Conservation (phyloP, 306 rosid genomes). For the Senna tora region DNA sequence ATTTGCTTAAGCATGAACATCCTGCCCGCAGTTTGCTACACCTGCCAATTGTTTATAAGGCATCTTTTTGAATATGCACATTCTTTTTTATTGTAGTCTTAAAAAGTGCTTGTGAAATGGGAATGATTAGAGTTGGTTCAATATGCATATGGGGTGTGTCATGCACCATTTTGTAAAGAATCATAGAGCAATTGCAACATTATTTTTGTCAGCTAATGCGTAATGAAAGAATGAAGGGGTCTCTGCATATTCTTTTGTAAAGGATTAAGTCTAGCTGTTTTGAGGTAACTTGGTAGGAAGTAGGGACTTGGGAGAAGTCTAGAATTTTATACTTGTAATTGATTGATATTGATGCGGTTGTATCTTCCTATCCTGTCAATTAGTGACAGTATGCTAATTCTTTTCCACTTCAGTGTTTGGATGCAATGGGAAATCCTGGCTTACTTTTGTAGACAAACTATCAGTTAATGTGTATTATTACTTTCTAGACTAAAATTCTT, state of each 20-base stretch:
- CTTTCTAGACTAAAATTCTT: too few relatives aligned
- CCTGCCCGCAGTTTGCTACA: slow-evolving; percentile 8
- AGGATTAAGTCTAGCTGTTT: neutral
- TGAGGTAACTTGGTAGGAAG: neutral
- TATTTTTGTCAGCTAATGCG: neutral
- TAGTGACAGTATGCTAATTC: neutral
- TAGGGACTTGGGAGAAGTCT: neutral
- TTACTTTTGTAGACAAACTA: too few relatives aligned
- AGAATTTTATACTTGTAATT: neutral
- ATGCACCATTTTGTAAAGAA: slow-evolving; percentile 22
- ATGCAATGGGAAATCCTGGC: too few relatives aligned
- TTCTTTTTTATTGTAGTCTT: slow-evolving; percentile 14
- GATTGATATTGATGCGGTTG: neutral
- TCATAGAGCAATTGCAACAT: neutral
- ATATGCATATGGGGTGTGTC: slow-evolving; percentile 15
- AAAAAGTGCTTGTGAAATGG: neutral
- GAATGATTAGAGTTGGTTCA: neutral
- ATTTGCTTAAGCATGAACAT: slow-evolving; percentile 30
- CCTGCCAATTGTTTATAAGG: slow-evolving; percentile 15
- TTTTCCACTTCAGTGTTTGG: neutral
- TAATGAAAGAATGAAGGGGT: neutral
- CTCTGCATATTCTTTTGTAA: slow-evolving; percentile 23
- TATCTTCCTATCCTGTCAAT: slow-evolving; percentile 7
- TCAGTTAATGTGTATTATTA: too few relatives aligned
- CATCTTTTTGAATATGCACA: slow-evolving; percentile 10